Base-by-base conservation (phyloP, 768 basidiomycete genomes). In the Daedaleopsis sinensis region DNA sequence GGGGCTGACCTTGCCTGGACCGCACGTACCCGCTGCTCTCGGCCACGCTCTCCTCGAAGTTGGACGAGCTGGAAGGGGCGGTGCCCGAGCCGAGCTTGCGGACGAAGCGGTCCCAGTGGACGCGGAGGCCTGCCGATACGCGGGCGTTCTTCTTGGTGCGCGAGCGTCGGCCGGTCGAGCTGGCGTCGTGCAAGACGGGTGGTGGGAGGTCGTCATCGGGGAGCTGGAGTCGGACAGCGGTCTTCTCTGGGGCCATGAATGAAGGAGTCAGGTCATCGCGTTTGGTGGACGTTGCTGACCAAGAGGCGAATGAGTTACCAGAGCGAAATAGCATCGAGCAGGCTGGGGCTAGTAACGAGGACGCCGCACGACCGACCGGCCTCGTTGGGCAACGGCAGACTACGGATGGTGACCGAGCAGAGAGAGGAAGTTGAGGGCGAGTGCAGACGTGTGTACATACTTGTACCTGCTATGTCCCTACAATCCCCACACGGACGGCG, bases 61-160 rank as follows among this genome's bases (percentile, higher is more conserved):
- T 67, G 5, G 84, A 86, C 39, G 82, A 84, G 44, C 77, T 82
- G 5, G 85, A 86, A 19, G 76, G 74, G 7, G 74, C 75, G 8
- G 72, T 74, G 5, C 75, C 75, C 5, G 70, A 74, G 35, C 71
- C 74, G 43, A 76, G 63, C 60, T 71, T 67, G 51, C 73, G 65
- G 55, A 71, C 72, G 54, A 74, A 68, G 55, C 67, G 71, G 35
- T 71, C 70, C 73, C 71, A 76, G 24, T 62, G 71, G 36, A 73
- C 67, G 15, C 67, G 64, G 23, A 70, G 58, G n/a, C 72, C 67
- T n/a, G 57, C 56, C 38, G 65, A 65, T 2, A 72, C 70, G 23
- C 70, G 64, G 1, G 67, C 67, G 36, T 59, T 69, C 59, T 70
- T 71, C 58, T 67, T 65, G 24, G 64, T 51, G 37, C 67, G 55